These are phyloP conservation scores for Coemansia sp. DNA, from an alignment of 192 early-diverging fungal species.

Conservation along the genomic window DNA sequence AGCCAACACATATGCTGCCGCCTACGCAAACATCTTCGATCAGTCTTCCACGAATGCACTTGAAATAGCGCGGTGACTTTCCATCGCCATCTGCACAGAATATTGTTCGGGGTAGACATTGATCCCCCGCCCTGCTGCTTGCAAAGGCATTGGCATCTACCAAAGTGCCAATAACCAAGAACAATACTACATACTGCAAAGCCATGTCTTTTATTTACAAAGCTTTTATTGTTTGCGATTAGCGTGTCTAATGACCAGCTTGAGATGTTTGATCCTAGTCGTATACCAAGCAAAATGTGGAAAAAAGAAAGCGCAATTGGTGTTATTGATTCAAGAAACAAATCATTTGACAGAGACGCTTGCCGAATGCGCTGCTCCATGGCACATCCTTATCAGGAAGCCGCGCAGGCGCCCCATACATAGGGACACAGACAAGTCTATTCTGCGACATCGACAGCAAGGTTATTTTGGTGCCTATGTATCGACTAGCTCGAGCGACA, in stretches of 20 bases:
- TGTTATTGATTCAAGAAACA: not conserved
- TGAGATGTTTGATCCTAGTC: not conserved
- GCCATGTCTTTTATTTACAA: constrained; percentile 7
- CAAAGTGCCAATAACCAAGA: constrained; percentile 13
- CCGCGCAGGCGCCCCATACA: not conserved
- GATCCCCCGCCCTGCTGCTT: constrained; percentile 15
- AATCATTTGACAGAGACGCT: not conserved
- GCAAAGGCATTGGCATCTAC: constrained; percentile 15
- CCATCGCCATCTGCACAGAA: constrained; percentile 52
- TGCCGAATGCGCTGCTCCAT: not conserved
- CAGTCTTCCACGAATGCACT: constrained; percentile 34
- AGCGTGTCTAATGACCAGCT: not conserved
- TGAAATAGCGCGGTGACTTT: constrained; percentile 32
- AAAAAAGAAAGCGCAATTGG: too few relatives aligned
- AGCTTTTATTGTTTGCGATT: not conserved
- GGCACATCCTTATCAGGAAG: not conserved
- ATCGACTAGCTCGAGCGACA: not conserved
- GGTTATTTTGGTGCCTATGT: not conserved
- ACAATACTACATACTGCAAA: constrained; percentile 6
- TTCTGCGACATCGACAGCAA: not conserved
- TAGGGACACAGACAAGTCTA: not conserved
- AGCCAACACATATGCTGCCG: constrained; percentile 39
- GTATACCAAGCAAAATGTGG: not conserved
- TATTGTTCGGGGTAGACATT: constrained; percentile 33
- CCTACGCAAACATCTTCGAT: constrained; percentile 27